Percentiles rank a stretch among this genome's conserved stretches.
Conservation (phyloP, 1,284 basidiomycete genomes). For the Malassezia furfur region DNA sequence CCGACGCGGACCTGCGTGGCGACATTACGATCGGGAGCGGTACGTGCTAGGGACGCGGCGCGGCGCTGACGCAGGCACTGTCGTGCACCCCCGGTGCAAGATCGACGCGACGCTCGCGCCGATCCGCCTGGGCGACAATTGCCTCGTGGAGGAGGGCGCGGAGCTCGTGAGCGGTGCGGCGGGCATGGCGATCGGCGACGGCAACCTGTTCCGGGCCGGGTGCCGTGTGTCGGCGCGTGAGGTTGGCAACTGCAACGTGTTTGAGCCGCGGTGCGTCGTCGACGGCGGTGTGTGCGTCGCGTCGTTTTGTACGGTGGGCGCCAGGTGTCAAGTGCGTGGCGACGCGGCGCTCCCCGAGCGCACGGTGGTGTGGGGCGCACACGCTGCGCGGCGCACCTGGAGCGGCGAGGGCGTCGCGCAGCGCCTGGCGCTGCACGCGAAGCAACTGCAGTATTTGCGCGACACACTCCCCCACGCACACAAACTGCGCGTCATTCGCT, state of each 20-base stretch:
- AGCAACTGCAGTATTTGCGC: constrained; percentile 78
- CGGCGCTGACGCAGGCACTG: constrained; percentile 29
- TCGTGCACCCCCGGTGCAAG: constrained; percentile 86
- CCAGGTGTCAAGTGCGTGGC: constrained; percentile 53
- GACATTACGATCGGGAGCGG: constrained; percentile 5
- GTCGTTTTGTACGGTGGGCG: constrained; percentile 70
- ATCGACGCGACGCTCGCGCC: constrained; percentile 78
- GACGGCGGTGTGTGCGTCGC: constrained; percentile 68
- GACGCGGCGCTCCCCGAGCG: constrained; percentile 60
- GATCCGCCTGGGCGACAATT: constrained; percentile 73
- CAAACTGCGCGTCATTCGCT: constrained; percentile 30
- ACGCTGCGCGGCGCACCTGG: constrained; percentile 66
- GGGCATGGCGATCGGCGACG: constrained; percentile 75
- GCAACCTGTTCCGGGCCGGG: constrained; percentile 85
- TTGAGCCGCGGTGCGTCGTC: constrained; percentile 68
- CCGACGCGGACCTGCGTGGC: constrained; percentile 9
- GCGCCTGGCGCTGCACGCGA: constrained; percentile 68
- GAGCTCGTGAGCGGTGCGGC: constrained; percentile 68
- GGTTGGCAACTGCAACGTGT: constrained; percentile 72
- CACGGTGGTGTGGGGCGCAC: constrained; percentile 71
- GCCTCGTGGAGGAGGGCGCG: constrained; percentile 81
- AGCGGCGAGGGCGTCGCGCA: constrained; percentile 74
- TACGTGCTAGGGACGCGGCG: no score
- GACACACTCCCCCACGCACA: constrained; percentile 51
- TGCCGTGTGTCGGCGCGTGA: constrained; percentile 68